Evolutionary conservation across 495 filamentous ascomycete genomes (phyloP).

Genomic region (Umbilicaria muhlenbergii): DNA sequence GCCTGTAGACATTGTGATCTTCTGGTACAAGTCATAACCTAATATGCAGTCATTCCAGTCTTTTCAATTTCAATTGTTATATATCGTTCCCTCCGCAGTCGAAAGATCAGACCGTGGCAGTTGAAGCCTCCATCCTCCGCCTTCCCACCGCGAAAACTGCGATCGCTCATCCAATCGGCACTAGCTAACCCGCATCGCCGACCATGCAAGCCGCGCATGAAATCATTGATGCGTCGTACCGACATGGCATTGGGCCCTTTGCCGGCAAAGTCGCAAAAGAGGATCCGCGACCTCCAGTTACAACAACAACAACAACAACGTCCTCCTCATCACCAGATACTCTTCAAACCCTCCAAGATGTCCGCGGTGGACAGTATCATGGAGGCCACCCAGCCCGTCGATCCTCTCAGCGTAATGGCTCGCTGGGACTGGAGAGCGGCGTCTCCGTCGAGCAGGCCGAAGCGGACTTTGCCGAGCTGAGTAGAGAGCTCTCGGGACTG

Average conservation of each 20-base stretch:
- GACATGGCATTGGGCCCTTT: neutral
- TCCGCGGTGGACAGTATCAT: neutral
- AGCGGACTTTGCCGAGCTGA: conserved; percentile 62
- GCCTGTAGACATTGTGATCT: no score
- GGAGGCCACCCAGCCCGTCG: neutral
- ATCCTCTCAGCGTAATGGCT: neutral
- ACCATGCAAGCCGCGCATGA: neutral
- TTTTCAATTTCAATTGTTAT: no score
- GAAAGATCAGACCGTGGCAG: no score
- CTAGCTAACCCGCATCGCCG: no score
- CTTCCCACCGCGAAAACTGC: no score
- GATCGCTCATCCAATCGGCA: no score
- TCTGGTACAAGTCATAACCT: no score
- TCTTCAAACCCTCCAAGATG: neutral
- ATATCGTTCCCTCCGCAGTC: no score
- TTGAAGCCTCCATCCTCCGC: no score
- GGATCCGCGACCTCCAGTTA: neutral
- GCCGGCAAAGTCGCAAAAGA: neutral
- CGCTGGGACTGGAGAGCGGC: neutral
- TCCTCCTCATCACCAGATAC: neutral
- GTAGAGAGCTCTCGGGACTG: conserved; percentile 50
- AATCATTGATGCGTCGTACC: neutral
- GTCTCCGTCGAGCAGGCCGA: conserved; percentile 46
- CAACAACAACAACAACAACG: neutral
- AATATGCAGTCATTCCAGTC: no score